Evolutionary conservation across 2,329 filamentous ascomycete species (phyloP), one percentile per base, ranked within the genome.

Genomic region (Dactylellina parvicollis): DNA sequence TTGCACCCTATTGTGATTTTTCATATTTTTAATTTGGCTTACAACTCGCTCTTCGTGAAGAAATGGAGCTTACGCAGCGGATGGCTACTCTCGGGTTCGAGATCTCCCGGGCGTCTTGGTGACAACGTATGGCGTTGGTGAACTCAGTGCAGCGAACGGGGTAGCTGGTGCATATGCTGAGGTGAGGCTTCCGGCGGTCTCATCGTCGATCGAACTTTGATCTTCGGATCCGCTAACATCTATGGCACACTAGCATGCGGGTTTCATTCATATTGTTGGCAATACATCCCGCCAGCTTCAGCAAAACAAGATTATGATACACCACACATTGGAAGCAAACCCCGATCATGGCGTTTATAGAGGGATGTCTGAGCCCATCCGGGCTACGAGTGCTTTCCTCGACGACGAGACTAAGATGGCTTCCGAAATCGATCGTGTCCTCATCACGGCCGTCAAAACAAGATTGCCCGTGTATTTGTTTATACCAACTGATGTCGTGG

Each of bases 151-250:
- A 4, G 82, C 87, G 77, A 87, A 88, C 76, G 86, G 84, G 34
- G 83, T 87, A 75, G 86, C 85, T 1, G 86, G 86, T 0, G 84
- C 86, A 2, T 87, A 85, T 76, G 83, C 85, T 8, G 86, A 88
- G 79, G 70, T 74, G 38, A 14, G 36, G 22, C 2, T 44, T 14
- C 12, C 5, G 12, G n/a, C n/a, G 30, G 30, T 34, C 42, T 4
- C 42, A n/a, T 18, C 2, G 14, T 12, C 14, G n/a, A n/a, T n/a
- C n/a, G n/a, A n/a, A n/a, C 4, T 18, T 5, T 24, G 14, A 16
- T 60, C 10, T 30, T 1, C 26, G 18, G 30, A 38, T 34, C 36
- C 36, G 36, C 38, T 36, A 18, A n/a, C n/a, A n/a, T n/a, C n/a
- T n/a, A n/a, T n/a, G n/a, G n/a, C n/a, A n/a, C n/a, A n/a, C n/a